Evolutionary conservation across 352 stramenopile genomes (phyloP), one percentile per base, ranked within the genome.

Genomic region (Lagenidium giganteum): DNA sequence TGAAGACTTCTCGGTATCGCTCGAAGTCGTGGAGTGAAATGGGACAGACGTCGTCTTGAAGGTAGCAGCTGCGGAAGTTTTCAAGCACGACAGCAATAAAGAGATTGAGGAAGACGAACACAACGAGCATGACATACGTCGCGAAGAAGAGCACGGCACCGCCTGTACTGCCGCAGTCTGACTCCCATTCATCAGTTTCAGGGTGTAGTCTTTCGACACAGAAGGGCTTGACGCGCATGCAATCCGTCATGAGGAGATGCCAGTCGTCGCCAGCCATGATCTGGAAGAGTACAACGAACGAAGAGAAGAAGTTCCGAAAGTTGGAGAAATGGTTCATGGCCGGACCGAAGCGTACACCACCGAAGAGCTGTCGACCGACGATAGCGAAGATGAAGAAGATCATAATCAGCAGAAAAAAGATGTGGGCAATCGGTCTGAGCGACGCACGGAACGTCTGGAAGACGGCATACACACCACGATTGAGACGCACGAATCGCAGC

Each of bases 361-460:
- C 78, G 44, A 87, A 90, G 40, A 90, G 70, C 62, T 90, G 77
- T 0, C 74, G 70, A 4, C 70, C 78, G 17, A 90, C 61, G 16
- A 85, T 70, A 12, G 78, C 74, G 30, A 87, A 90, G 54, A 90
- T 86, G 61, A 85, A 90, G 54, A 87, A 83, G 42, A 87, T 81
- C 62, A 83, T 77, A 41, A 83, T 73, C 42, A 90, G 74, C 55
- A 90, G 63, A 30, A 87, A 87, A 56, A 87, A 87, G 42, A 87
- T 86, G 56, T 90, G 70, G 9, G 54, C 70, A 31, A 87, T 74
- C 8, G 78, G 73, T 42, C 66, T 61, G 25, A 90, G 47, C 8
- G 70, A 85, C 5, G 74, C 74, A 13, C 74, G 63, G 32, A 90
- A 90, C 0, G 78, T 90, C 53, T 86, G 78, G 42, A 84, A 90